Evolutionary conservation across 1,139 yeast genomes (phyloP), one percentile per base, ranked within the genome.

Genomic region (Protomyces inundatus): DNA sequence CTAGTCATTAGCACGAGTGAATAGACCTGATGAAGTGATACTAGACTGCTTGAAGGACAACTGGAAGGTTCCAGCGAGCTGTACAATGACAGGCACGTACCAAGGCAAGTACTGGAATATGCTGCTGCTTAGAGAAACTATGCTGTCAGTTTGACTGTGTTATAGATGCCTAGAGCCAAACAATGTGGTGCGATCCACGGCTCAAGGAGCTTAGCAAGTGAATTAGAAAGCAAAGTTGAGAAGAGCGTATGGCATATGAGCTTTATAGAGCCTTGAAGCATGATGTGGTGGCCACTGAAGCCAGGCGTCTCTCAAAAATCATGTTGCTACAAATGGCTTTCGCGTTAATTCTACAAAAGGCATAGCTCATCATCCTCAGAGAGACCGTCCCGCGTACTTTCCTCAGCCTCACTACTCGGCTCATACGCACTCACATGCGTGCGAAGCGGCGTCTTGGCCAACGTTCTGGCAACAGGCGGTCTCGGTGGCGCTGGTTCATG

Each of bases 291-390:
- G 53, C 16, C 60, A 40, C 33, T 53, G 53, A 55, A 9, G 60
- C 53, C 10, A 55, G 23, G 1, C 23, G 23, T 23, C 1, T 23
- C 23, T 23, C 23, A 23, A 23, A 23, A 23, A 23, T 23, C 23
- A 23, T 23, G 23, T 23, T 23, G 23, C 23, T 23, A 23, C 23
- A 23, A 23, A 23, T 23, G 2, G 23, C 23, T 23, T 23, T 23
- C 23, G 23, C 23, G 23, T 23, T 23, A 2, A 23, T 23, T 23
- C 23, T 54, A 54, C 51, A 54, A 33, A 34, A 54, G 36, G 4
- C 51, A 54, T 2, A 54, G 58, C 40, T 54, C 58, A 35, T 54
- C 58, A 42, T n/a, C 32, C 39, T 54, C 58, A 4, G 58, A 54
- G 5, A 52, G 30, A 10, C 14, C 42, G n/a, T 34, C 12, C 10